Evolutionary conservation across 805 yeast species (phyloP), one percentile per base, ranked within the genome.

Genomic region (Yamadazyma akitaensis): DNA sequence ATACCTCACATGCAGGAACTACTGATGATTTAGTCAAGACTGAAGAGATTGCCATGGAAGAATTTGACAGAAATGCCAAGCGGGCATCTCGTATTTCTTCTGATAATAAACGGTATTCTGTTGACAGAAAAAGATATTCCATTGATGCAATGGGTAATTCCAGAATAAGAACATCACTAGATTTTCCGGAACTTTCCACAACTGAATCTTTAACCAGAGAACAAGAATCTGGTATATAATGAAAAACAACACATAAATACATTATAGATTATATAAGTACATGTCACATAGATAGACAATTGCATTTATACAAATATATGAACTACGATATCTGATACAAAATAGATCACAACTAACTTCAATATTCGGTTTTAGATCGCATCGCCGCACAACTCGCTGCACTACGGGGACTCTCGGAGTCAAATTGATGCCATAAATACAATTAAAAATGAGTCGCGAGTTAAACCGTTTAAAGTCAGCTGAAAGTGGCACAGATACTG

Each of bases 31-130:
- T 63, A 16, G 55, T 72, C 8, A 65, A 63, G n/a, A 74, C 80
- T 0, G 82, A 77, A 53, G 82, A 77, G 49, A 77, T 78, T 46
- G 75, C 76, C 26, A 59, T 78, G 73, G 74, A 75, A 25, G 71
- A 70, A 7, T 61, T 72, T 41, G 54, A 52, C 21, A 48, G 59
- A 11, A 64, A 63, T 42, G 56, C 52, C 42, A 45, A 50, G 26
- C 50, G 48, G 18, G 64, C 61, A 1, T 46, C 58, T 9, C 49
- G 65, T 37, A 64, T 62, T 13, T 59, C 63, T 4, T 44, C 47
- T 14, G 56, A 52, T 17, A 47, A 49, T 17, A 47, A 38, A 32
- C 37, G 52, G 25, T 39, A 33, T 37, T 49, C 50, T 2, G 9
- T 14, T 16, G 51, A 51, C 14, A 40, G 43, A n/a, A 17, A 37